phyloP scores from a whole-genome alignment of 176 grass and related monocot genomes.

The Paspalum vaginatum region DNA sequence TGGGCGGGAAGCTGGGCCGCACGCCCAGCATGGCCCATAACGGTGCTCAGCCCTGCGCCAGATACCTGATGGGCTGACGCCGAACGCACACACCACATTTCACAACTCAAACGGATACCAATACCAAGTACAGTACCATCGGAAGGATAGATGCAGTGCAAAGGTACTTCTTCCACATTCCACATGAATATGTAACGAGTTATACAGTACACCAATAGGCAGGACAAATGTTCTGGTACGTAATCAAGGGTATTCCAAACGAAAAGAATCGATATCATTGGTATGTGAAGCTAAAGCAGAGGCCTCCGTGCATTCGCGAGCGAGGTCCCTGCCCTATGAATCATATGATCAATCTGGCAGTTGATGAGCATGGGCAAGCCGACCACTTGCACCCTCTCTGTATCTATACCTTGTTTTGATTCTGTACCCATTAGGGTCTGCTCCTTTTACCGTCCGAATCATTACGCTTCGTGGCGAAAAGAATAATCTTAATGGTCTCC shows the following conservation, averaged over 20 bases:
- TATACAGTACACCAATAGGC: slow-evolving; percentile 4
- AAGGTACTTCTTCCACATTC: not conserved
- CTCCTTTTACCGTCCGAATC: slow-evolving; percentile 15
- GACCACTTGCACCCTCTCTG: slow-evolving; percentile 53
- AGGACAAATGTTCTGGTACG: slow-evolving; percentile 24
- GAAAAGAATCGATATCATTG: slow-evolving; percentile 32
- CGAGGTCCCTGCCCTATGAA: slow-evolving; percentile 39
- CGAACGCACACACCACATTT: not conserved
- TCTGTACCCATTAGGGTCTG: not conserved
- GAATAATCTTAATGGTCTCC: slow-evolving; percentile 40
- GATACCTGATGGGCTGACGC: too few relatives aligned
- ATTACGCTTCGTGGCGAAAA: slow-evolving; percentile 23
- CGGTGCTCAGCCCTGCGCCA: too few relatives aligned
- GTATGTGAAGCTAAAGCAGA: slow-evolving; percentile 32
- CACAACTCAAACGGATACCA: not conserved
- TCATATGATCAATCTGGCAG: slow-evolving; percentile 6
- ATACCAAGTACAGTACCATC: not conserved
- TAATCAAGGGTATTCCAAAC: slow-evolving; percentile 3
- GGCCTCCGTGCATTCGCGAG: not conserved
- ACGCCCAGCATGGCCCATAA: too few relatives aligned
- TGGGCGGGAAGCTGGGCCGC: too few relatives aligned
- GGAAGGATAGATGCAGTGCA: not conserved
- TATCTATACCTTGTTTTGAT: slow-evolving; percentile 49
- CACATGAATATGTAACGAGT: slow-evolving; percentile 26
- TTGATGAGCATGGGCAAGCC: slow-evolving; percentile 45